Conservation (phyloP, 2,329 filamentous ascomycete species). For the Botrytis aclada region DNA sequence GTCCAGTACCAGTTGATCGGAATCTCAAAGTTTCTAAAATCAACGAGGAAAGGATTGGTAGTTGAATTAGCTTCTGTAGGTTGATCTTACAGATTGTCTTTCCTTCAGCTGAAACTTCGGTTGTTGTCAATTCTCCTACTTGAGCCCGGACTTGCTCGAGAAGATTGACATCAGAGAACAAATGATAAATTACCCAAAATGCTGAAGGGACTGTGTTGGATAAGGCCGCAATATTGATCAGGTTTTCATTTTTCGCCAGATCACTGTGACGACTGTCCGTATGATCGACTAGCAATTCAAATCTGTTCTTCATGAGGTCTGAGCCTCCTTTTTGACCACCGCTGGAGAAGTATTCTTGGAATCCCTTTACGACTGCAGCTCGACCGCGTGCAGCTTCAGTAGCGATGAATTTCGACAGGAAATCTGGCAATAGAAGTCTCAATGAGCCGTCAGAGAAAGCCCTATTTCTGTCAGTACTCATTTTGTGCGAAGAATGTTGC, state of each 20-base stretch:
- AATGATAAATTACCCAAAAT: slow-evolving; percentile 11
- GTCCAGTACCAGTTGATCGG: slow-evolving; percentile 1
- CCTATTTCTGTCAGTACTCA: background rate
- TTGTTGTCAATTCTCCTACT: background rate
- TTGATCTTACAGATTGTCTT: background rate
- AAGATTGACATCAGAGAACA: background rate
- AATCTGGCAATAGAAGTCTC: slow-evolving; percentile 1
- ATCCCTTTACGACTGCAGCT: background rate
- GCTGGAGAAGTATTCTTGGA: background rate
- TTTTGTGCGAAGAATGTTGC: too few species aligned
- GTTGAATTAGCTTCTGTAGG: background rate
- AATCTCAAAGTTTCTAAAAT: slow-evolving; percentile 5
- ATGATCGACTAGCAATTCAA: background rate
- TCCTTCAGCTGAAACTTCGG: background rate
- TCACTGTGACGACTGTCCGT: background rate
- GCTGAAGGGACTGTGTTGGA: slow-evolving; percentile 9
- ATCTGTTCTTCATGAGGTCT: slow-evolving; percentile 1
- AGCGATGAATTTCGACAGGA: background rate
- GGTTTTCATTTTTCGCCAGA: slow-evolving; percentile 1
- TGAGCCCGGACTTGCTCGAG: slow-evolving; percentile 6
- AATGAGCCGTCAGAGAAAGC: slow-evolving; percentile 4
- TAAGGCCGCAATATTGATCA: slow-evolving; percentile 3
- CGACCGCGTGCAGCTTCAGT: slow-evolving; percentile 4
- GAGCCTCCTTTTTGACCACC: background rate
- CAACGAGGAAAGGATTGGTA: background rate